phyloP scores from a whole-genome alignment of 2,329 filamentous ascomycete species.

The Didymella arachidicola region DNA sequence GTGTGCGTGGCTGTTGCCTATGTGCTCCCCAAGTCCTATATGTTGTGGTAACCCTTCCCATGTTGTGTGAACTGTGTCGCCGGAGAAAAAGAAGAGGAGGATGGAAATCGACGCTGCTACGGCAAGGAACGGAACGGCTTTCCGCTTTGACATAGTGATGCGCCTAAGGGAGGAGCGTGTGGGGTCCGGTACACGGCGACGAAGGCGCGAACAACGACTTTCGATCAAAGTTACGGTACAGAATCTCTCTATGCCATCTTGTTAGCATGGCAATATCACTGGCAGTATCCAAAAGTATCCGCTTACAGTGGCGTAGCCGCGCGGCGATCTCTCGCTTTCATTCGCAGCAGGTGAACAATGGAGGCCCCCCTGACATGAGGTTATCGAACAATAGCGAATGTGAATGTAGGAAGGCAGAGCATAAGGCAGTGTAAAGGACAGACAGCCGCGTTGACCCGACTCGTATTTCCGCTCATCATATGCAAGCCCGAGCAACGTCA shows the following conservation, averaged over 20 bases:
- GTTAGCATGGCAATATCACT: neutral
- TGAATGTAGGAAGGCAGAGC: neutral
- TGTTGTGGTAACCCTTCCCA: conserved; percentile 52
- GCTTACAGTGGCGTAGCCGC: conserved; percentile 18
- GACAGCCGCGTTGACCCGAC: conserved; percentile 1
- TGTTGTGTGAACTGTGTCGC: conserved; percentile 40
- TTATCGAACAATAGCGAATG: conserved; percentile 1
- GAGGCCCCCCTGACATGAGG: conserved; percentile 4
- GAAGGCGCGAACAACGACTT: conserved; percentile 1
- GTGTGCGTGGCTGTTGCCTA: conserved; percentile 28
- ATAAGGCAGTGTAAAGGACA: conserved; percentile 11
- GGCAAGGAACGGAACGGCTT: conserved; percentile 43
- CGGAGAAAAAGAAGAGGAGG: conserved; percentile 53
- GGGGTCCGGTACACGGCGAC: neutral
- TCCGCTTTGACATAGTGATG: conserved; percentile 39
- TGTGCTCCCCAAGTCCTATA: conserved; percentile 51
- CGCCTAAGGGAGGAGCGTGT: neutral
- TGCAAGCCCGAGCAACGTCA: conserved; percentile 21
- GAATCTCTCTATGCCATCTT: neutral
- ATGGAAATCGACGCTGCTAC: conserved; percentile 41
- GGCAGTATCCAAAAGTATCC: neutral
- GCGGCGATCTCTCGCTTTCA: conserved; percentile 10
- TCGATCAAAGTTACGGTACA: neutral
- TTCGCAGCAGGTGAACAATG: conserved; percentile 9
- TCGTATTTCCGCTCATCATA: conserved; percentile 19